Evolutionary conservation across 225 moss, liverwort and hornwort genomes (phyloP).

Genomic region (Physcomitrium patens): DNA sequence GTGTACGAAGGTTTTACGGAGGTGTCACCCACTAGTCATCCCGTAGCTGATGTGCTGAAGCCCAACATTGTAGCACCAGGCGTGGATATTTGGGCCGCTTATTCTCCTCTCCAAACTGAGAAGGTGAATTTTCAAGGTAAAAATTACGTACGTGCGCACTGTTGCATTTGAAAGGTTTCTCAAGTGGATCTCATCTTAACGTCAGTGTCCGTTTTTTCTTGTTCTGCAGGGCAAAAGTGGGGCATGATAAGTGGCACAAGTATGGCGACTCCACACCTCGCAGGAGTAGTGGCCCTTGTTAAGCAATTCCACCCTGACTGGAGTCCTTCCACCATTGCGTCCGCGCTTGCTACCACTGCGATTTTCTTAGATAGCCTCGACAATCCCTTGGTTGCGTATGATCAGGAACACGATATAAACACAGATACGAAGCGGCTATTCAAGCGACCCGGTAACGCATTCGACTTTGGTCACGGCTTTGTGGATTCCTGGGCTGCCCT

Average conservation of each 20-base stretch:
- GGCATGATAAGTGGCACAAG: slow-evolving; percentile 76
- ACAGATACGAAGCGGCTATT: slow-evolving; percentile 2
- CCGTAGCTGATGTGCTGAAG: slow-evolving; percentile 53
- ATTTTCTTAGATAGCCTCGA: slow-evolving; percentile 41
- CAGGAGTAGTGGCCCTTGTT: slow-evolving; percentile 76
- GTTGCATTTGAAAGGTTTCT: no score
- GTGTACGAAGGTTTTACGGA: slow-evolving; percentile 12
- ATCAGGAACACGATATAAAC: slow-evolving; percentile 11
- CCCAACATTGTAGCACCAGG: slow-evolving; percentile 62
- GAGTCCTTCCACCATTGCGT: slow-evolving; percentile 64
- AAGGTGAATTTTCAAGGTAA: slow-evolving; percentile 37
- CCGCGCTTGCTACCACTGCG: slow-evolving; percentile 53
- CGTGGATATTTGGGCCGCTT: slow-evolving; percentile 58
- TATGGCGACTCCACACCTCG: slow-evolving; percentile 84
- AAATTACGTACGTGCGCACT: background rate
- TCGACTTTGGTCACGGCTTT: slow-evolving; percentile 65
- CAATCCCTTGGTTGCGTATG: slow-evolving; percentile 35
- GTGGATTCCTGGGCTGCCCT: slow-evolving; percentile 56
- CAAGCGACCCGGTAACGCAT: slow-evolving; percentile 46
- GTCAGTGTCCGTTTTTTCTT: no score
- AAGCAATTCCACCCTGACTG: slow-evolving; percentile 62
- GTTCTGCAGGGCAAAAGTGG: slow-evolving; percentile 55
- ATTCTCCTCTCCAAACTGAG: slow-evolving; percentile 36
- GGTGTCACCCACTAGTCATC: slow-evolving; percentile 12
- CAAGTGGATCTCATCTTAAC: no score